These are phyloP conservation scores for Penicillium sclerotiorum DNA, from an alignment of 2,329 filamentous ascomycete species.

Conservation along the genomic window DNA sequence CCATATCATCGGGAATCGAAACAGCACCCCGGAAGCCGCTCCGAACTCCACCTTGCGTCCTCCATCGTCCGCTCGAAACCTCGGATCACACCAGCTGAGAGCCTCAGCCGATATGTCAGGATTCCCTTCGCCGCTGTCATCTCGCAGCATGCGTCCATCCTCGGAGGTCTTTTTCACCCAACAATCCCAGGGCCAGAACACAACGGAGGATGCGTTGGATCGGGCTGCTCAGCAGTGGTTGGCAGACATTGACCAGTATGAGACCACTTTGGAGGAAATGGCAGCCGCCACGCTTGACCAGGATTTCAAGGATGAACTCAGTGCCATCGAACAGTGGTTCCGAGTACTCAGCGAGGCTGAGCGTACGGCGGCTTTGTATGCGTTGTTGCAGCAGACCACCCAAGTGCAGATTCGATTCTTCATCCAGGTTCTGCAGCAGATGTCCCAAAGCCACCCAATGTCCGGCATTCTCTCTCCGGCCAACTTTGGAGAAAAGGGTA, in stretches of 20 bases:
- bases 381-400: constrained; percentile 94
- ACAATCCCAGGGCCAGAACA: constrained; percentile 67
- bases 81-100: constrained; percentile 82
- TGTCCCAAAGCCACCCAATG: constrained; percentile 98
- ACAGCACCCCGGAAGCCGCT: constrained; percentile 87
- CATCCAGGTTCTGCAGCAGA: constrained; percentile 97
- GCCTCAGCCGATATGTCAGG: constrained; percentile 95
- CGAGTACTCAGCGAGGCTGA: constrained; percentile 95
- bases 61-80: constrained; percentile 77
- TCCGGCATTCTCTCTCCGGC: constrained; percentile 91
- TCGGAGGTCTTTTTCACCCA: constrained; percentile 92
- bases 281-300: constrained; percentile 97
- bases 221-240: constrained; percentile 98
- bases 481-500: constrained; percentile 92
- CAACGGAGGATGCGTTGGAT: constrained; percentile 82
- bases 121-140: constrained; percentile 70
- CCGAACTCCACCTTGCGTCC: constrained; percentile 79
- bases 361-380: constrained; percentile 91
- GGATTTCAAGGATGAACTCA: constrained; percentile 99
- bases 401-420: constrained; percentile 99
- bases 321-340: constrained; percentile 99
- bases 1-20: constrained; percentile 78
- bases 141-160: constrained; percentile 82
- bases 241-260: constrained; percentile 97
- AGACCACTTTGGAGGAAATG: constrained; percentile 99